phyloP scores from a whole-genome alignment of 768 basidiomycete genomes.

The Boletus sp. region DNA sequence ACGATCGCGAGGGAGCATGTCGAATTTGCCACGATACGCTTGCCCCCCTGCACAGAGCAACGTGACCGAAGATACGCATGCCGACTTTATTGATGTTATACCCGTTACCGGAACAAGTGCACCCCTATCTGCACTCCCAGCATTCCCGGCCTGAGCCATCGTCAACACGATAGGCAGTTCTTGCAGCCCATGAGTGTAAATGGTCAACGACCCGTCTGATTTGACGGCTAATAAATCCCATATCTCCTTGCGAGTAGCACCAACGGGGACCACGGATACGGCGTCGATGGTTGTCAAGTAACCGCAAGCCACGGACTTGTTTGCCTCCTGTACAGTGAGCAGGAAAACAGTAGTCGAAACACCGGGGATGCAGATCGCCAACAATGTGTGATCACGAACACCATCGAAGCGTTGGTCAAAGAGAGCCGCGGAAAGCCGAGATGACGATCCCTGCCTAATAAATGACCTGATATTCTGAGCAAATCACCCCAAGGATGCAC shows the following conservation, averaged over 20 bases:
- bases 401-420: conserved; percentile 69
- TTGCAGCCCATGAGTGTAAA: conserved; percentile 62
- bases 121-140: not conserved
- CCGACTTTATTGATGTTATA: conserved; percentile 46
- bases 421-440: conserved; percentile 47
- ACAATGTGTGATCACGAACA: conserved; percentile 44
- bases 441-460: conserved; percentile 14
- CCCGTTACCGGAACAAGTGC: conserved; percentile 19
- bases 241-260: conserved; percentile 58
- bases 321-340: conserved; percentile 39
- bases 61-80: conserved; percentile 49
- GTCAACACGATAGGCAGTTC: conserved; percentile 39
- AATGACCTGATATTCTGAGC: conserved; percentile 3
- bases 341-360: conserved; percentile 46
- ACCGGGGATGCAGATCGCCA: conserved; percentile 54
- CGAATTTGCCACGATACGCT: conserved; percentile 44
- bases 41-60: conserved; percentile 53
- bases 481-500: not conserved
- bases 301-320: conserved; percentile 40
- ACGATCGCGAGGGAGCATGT: conserved; percentile 51
- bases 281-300: conserved; percentile 42
- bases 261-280: conserved; percentile 53
- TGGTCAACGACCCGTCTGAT: conserved; percentile 47
- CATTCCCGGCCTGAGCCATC: conserved; percentile 9
- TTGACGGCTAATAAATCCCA: conserved; percentile 69